These are phyloP conservation scores for Apophysomyces elegans DNA, from an alignment of 371 early-diverging fungal genomes.

Conservation along the genomic window DNA sequence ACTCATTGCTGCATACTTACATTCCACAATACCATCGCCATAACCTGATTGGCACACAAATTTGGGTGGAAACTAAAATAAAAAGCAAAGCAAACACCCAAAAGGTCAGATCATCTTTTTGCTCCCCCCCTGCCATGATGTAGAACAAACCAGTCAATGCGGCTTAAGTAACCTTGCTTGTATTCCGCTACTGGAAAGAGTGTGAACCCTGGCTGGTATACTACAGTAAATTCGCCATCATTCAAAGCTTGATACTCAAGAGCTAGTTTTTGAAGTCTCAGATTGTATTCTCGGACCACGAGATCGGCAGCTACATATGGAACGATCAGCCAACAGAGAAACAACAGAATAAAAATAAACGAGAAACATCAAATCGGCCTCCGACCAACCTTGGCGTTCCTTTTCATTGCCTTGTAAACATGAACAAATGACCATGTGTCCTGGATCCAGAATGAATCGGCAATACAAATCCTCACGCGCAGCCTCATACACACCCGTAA, in stretches of 20 bases:
- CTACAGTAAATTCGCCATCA: slow-evolving; percentile 55
- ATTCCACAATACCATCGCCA: slow-evolving; percentile 70
- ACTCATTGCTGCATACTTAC: slow-evolving; percentile 31
- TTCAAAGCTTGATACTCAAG: slow-evolving; percentile 47
- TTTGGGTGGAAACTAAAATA: slow-evolving; percentile 69
- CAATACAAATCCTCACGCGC: slow-evolving; percentile 63
- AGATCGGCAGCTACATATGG: slow-evolving; percentile 53
- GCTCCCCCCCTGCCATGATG: background rate
- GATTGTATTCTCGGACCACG: slow-evolving; percentile 60
- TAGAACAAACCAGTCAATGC: slow-evolving; percentile 61
- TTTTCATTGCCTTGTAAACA: slow-evolving; percentile 53
- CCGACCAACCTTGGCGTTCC: slow-evolving; percentile 47
- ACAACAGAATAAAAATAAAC: background rate
- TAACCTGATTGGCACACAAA: slow-evolving; percentile 62
- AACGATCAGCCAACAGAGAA: background rate
- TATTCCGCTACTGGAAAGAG: slow-evolving; percentile 57
- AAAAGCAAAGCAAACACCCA: background rate
- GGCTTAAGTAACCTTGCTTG: slow-evolving; percentile 62
- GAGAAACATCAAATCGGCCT: no score
- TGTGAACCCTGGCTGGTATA: slow-evolving; percentile 65
- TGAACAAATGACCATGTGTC: slow-evolving; percentile 57
- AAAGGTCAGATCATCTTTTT: slow-evolving; percentile 9
- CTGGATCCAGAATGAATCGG: slow-evolving; percentile 53
- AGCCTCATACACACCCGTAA: slow-evolving; percentile 61
- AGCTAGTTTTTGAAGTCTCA: slow-evolving; percentile 53